These are phyloP conservation scores for Solanum appendiculatum DNA, from an alignment of 257 asterid species.

Conservation along the genomic window DNA sequence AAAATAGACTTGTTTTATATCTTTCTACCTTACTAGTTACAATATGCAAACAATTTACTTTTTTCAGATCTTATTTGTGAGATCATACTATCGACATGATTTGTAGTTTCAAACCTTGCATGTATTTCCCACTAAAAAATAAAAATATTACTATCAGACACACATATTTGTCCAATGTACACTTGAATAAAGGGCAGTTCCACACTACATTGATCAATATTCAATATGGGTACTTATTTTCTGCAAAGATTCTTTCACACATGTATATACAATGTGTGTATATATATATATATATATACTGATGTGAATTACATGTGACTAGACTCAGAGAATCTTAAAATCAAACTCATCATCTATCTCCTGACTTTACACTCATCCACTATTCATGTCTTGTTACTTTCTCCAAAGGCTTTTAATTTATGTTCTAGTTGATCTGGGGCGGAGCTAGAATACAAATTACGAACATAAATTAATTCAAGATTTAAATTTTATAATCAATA, in stretches of 20 bases:
- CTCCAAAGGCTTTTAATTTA: background rate
- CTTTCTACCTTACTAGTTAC: background rate
- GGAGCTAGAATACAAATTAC: background rate
- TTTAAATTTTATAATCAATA: background rate
- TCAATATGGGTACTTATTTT: background rate
- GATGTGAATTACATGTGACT: background rate
- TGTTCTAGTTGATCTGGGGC: background rate
- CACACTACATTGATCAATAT: background rate
- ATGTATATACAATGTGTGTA: background rate
- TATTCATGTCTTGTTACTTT: background rate
- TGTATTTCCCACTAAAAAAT: background rate
- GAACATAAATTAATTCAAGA: accelerated
- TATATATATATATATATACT: background rate
- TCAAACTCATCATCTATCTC: background rate
- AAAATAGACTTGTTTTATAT: too few relatives aligned
- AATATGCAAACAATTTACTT: too few relatives aligned
- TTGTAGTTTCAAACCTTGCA: background rate
- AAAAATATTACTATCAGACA: background rate
- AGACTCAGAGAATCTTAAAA: background rate
- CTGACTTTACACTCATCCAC: background rate
- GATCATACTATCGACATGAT: background rate
- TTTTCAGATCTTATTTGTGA: too few relatives aligned
- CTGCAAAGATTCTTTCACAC: background rate
- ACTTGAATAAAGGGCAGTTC: background rate
- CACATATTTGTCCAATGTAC: background rate